phyloP scores from a whole-genome alignment of 176 grass and related monocot genomes.

The Musa acuminata region DNA sequence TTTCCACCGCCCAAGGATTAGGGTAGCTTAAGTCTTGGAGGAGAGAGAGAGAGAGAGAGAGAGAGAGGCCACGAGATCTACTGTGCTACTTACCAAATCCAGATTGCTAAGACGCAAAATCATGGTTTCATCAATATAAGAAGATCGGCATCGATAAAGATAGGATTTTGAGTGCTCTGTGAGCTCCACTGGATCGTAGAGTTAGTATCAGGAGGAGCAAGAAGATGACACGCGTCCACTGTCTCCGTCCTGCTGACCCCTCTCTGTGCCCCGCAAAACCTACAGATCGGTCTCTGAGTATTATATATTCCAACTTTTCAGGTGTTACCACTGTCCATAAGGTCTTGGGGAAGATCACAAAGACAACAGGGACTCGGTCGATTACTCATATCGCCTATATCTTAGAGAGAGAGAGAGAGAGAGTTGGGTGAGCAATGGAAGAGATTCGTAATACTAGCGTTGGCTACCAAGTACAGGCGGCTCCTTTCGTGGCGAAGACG shows the following conservation, averaged over 20 bases:
- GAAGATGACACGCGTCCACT: neutral
- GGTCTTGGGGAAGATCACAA: too few species aligned
- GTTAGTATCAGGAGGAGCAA: neutral
- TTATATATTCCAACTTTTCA: too few species aligned
- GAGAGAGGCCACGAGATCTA: neutral
- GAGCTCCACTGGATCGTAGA: neutral
- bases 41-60: neutral
- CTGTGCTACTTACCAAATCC: neutral
- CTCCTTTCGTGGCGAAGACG: slow-evolving; percentile 64
- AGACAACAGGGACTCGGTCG: too few species aligned
- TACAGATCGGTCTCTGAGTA: too few species aligned
- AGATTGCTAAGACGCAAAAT: neutral
- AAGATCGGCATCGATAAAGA: neutral
- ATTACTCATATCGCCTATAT: too few species aligned
- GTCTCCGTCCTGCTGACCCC: neutral
- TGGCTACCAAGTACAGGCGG: slow-evolving; percentile 12
- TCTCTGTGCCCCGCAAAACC: neutral
- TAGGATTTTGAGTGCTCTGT: neutral
- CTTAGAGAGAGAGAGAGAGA: too few species aligned
- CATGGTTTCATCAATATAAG: too few species aligned
- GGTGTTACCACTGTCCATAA: too few species aligned
- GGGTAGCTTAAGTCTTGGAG: too few species aligned
- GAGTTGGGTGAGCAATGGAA: slow-evolving; percentile 9
- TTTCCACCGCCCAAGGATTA: neutral
- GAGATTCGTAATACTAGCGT: neutral